Evolutionary conservation across 2,329 filamentous ascomycete species (phyloP), one percentile per base, ranked within the genome.

Genomic region (Aspergillus sp.): DNA sequence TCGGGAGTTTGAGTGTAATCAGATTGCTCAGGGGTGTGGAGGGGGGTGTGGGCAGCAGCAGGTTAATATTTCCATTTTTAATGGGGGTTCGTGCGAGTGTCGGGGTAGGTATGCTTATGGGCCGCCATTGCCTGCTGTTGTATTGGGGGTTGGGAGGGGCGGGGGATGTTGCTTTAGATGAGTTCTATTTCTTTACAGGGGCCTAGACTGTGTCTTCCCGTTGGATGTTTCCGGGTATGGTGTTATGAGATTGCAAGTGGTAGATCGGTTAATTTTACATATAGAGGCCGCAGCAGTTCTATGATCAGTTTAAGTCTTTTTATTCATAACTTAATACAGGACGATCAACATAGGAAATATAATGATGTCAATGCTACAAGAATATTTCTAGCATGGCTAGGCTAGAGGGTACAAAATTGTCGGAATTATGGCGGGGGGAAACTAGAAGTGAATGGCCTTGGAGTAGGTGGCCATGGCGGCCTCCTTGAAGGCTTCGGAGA

Each of bases 401-500:
- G 63, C 68, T 72, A 72, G 64, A 66, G 57, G 57, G 63, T 56
- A 63, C 57, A 58, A 39, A 65, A 66, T 55, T 44, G 40, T 24
- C 64, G 65, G 63, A 61, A 64, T 68, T 61, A 65, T 56, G 57
- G 54, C 52, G 35, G 57, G 57, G 57, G 51, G 52, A 57, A 61
- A 65, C 68, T 90, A 99, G 79, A 90, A 96, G 82, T 99, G 95
- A 76, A 99, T 96, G 66, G 95, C 89, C 83, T 96, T 95, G 71
- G 88, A 86, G 81, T 96, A 92, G 51, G 93, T 97, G 62, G 91
- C 90, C 95, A 99, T 98, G 68, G 95, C 95, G 71, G 95, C 95
- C 86, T 99, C 95, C 85, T 99, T 99, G 86, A 99, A 98, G 45
- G 95, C 95, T 82, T 99, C 95, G 23, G 93, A 88, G 60, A 99